Evolutionary conservation across 495 filamentous ascomycete genomes (phyloP), one percentile per base, ranked within the genome.

Genomic region (Pseudevernia furfuracea): DNA sequence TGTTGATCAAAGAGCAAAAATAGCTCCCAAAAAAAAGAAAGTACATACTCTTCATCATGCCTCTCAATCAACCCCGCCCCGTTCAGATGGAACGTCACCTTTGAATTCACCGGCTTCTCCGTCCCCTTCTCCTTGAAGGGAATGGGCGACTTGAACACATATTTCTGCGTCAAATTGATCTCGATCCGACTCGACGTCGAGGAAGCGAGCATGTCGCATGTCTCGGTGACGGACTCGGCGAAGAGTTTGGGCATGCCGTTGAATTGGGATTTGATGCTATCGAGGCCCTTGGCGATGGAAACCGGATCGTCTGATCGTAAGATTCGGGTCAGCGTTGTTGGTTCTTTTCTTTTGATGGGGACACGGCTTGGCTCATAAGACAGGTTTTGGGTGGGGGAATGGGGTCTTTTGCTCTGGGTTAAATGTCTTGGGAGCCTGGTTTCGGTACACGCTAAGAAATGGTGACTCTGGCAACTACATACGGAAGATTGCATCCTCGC

Each of bases 251-350:
- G 66, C 66, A 68, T 68, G 30, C 62, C 62, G 44, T 68, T 68
- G 63, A 68, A 68, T 30, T 65, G 66, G 14, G 66, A 65, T 1
- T 41, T 52, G 46, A 68, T 68, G 58, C 66, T 68, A 28, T 70
- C 63, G 38, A 71, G 61, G 66, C 67, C 68, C 37, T 70, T 38
- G 59, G 69, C 70, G 36, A 70, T 72, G 57, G 64, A 67, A 34
- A 72, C 66, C 4, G 70, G 70, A 59, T 70, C 68, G 41, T 72
- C 49, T 53, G 14, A 32, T 7, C 64, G 48, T 59, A 65, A 43
- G 62, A 30, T 56, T 25, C 10, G 52, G 56, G 49, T 69, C 53
- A 53, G 58, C 14, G 36, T 19, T 19, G 57, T 28, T 2, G 43
- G 14, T 17, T 17, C n/a, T 32, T 9, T 7, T n/a, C n/a, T n/a